Evolutionary conservation across 2,329 filamentous ascomycete genomes (phyloP).

Genomic region (Alternaria atra): DNA sequence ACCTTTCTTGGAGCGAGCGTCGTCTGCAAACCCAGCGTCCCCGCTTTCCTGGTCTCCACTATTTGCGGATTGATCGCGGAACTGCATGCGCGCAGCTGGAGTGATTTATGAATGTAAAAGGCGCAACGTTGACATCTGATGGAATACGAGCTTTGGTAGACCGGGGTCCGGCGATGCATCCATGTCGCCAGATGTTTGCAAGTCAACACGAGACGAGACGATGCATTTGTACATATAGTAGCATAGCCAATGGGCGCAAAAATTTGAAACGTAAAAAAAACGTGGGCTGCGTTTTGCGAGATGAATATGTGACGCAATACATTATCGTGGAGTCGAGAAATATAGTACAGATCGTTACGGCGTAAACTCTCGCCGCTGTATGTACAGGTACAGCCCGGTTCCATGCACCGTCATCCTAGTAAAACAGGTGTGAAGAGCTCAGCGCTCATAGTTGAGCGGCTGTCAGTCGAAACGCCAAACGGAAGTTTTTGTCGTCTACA

Average conservation of each 20-base stretch:
- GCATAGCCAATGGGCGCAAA: slow-evolving; percentile 35
- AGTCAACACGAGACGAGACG: slow-evolving; percentile 16
- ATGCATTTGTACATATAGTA: slow-evolving; percentile 47
- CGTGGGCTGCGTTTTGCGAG: not conserved
- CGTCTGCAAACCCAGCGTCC: slow-evolving; percentile 29
- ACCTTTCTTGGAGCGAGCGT: slow-evolving; percentile 45
- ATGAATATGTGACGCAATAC: slow-evolving; percentile 28
- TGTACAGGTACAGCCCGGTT: slow-evolving; percentile 25
- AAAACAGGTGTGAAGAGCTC: slow-evolving; percentile 34
- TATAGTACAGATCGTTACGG: slow-evolving; percentile 38
- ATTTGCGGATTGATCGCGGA: slow-evolving; percentile 41
- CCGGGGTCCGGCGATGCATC: slow-evolving; percentile 20
- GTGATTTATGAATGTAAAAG: slow-evolving; percentile 32
- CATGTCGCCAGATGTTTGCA: slow-evolving; percentile 21
- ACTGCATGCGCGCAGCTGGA: slow-evolving; percentile 24
- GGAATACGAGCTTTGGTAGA: slow-evolving; percentile 32
- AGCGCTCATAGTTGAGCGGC: slow-evolving; percentile 6
- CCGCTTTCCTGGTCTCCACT: slow-evolving; percentile 29
- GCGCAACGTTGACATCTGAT: slow-evolving; percentile 33
- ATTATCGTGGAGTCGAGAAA: slow-evolving; percentile 41
- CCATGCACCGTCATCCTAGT: slow-evolving; percentile 24
- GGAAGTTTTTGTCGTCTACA: slow-evolving; percentile 34
- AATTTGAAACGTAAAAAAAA: slow-evolving; percentile 17
- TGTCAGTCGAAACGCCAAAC: slow-evolving; percentile 4
- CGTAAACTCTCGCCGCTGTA: slow-evolving; percentile 16